Evolutionary conservation across 2,329 filamentous ascomycete genomes (phyloP).

Genomic region (Diplocarpon rosae): DNA sequence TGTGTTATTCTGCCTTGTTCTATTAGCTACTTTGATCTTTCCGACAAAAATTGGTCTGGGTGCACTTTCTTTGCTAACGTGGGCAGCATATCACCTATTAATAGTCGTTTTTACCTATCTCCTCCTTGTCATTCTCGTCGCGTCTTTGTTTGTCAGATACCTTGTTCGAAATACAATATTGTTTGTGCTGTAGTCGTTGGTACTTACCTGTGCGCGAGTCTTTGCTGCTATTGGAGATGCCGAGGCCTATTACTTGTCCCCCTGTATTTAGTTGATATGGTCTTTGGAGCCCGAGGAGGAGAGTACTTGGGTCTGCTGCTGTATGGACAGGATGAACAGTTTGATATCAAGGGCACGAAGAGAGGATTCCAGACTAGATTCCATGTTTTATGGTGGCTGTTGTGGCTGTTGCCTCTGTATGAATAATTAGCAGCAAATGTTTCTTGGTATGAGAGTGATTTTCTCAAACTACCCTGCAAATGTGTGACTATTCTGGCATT

Average conservation of each 20-base stretch:
- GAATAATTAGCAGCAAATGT: slow-evolving; percentile 4
- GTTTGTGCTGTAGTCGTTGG: slow-evolving; percentile 5
- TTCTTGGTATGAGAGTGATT: no score
- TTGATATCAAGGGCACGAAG: slow-evolving; percentile 4
- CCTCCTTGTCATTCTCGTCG: slow-evolving; percentile 9
- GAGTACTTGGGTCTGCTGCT: neutral
- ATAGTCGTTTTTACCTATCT: slow-evolving; percentile 21
- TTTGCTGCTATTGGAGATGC: no score
- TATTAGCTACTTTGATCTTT: slow-evolving; percentile 16
- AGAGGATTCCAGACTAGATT: neutral
- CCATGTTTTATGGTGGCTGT: neutral
- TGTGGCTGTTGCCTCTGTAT: slow-evolving; percentile 3
- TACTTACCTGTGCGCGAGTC: no score
- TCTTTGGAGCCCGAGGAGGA: slow-evolving; percentile 2
- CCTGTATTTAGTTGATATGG: neutral
- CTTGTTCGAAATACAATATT: slow-evolving; percentile 45
- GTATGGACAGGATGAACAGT: neutral
- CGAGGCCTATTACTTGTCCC: no score
- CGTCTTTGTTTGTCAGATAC: slow-evolving; percentile 35
- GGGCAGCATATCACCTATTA: slow-evolving; percentile 17
- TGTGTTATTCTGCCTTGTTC: slow-evolving; percentile 27
- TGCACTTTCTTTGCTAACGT: neutral
- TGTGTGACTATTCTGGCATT: no score
- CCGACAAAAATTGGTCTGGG: slow-evolving; percentile 6
- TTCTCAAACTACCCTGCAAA: no score